Base-by-base conservation (phyloP, 2,329 filamentous ascomycete genomes). In the Fusarium pseudograminearum region DNA sequence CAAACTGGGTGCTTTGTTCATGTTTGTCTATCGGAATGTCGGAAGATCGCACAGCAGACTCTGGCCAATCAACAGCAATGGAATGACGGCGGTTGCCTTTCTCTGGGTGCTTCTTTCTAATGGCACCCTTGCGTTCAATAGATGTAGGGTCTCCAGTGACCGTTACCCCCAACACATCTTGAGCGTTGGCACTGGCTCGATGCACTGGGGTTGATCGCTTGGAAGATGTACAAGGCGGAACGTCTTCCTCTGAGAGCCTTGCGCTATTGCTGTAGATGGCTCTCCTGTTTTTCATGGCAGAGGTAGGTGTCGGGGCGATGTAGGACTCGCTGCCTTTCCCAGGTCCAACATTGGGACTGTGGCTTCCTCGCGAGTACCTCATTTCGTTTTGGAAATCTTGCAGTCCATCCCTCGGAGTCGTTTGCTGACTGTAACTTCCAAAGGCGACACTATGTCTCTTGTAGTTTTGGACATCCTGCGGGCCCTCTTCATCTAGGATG, bases 191-290 rank as follows among this genome's bases (percentile, higher is more conserved):
- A 31, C 38, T 41, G 26, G 24, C 14, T 61, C 28, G 31, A 15
- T 48, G 22, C 4, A 41, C 4, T 4, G 46, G 46, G 36, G 46
- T 57, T 36, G 24, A 26, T 6, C 40, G 65, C 48, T 68, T 76
- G 9, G 77, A 78, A 2, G 76, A 79, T 16, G 67, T 75, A 3
- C 76, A 72, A 31, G 70, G 75, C 34, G 76, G 74, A 2, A 78
- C 62, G 7, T 71, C 61, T 4, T 74, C 69, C 3, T 74, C 45
- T 4, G 70, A 73, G 16, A 77, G 52, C 6, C 31, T 60, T 4
- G 72, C 66, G 9, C 65, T 69, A 4, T 65, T 59, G 14, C 40
- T 14, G 5, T 38, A 33, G 4, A 34, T 48, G 10, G 12, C 22
- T 28, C 57, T 44, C 42, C 22, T 57, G n/a, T 28, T 33, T 15